Evolutionary conservation across 495 filamentous ascomycete species (phyloP).

Genomic region (Lasiosphaeriaceae sp.): DNA sequence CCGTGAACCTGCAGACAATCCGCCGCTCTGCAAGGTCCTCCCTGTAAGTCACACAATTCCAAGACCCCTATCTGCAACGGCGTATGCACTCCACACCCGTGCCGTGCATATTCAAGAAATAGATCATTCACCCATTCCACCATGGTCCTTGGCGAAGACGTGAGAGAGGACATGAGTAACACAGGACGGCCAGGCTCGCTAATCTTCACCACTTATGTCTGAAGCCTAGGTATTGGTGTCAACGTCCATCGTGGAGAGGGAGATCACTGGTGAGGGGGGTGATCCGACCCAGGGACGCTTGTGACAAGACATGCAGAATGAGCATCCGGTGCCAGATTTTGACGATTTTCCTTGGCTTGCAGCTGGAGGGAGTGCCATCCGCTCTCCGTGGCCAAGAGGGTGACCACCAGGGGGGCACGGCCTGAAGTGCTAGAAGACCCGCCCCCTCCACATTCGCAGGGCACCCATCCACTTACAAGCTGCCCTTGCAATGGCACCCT

Average conservation of each 20-base stretch:
- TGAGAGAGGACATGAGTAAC: too few species aligned
- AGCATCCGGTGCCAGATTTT: constrained; percentile 13
- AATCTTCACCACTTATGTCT: too few species aligned
- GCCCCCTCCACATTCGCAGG: constrained; percentile 2
- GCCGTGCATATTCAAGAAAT: background rate
- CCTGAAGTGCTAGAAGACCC: background rate
- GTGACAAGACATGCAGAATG: background rate
- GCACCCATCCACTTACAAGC: background rate
- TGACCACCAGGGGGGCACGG: constrained; percentile 2
- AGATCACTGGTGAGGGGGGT: background rate
- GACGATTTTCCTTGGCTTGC: constrained; percentile 16
- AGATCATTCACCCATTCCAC: too few species aligned
- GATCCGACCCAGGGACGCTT: background rate
- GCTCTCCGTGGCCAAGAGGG: background rate
- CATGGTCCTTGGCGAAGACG: too few species aligned
- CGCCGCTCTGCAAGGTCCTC: background rate
- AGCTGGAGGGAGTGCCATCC: constrained; percentile 10
- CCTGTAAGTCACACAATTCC: background rate
- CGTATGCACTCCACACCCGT: background rate
- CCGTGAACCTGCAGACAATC: background rate
- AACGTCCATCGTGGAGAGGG: too few species aligned
- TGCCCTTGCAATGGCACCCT: background rate
- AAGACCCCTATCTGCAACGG: background rate
- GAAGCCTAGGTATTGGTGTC: too few species aligned
- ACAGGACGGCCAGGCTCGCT: too few species aligned